Evolutionary conservation across 495 filamentous ascomycete species (phyloP).

Genomic region (Amphirosellinia nigrospora): DNA sequence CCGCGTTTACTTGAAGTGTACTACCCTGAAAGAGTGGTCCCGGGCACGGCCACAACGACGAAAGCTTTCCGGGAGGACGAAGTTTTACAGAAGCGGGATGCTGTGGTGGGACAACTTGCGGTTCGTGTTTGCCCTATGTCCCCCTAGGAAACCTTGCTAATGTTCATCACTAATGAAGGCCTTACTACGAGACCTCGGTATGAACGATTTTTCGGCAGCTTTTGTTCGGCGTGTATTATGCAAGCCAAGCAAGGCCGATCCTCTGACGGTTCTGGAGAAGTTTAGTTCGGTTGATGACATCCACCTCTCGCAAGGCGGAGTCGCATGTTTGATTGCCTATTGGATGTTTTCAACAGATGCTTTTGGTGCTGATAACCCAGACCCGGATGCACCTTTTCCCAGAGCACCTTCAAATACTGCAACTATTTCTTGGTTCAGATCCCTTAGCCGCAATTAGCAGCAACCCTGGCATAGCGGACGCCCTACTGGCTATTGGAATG

Average conservation of each 20-base stretch:
- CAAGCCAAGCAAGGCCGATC: constrained; percentile 40
- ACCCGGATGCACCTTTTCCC: constrained; percentile 67
- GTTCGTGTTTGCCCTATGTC: constrained; percentile 52
- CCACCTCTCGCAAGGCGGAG: constrained; percentile 73
- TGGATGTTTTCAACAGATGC: constrained; percentile 59
- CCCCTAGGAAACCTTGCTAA: neutral
- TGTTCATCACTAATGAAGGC: constrained; percentile 53
- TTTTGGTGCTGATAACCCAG: constrained; percentile 54
- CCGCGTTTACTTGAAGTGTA: constrained; percentile 76
- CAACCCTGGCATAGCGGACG: constrained; percentile 52
- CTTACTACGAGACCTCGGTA: constrained; percentile 71
- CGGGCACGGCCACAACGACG: constrained; percentile 61
- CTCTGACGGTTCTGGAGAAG: constrained; percentile 48
- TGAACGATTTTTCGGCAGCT: constrained; percentile 40
- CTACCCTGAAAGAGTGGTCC: constrained; percentile 64
- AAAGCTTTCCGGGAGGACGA: constrained; percentile 68
- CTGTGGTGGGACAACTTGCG: constrained; percentile 76
- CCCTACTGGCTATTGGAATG: constrained; percentile 56
- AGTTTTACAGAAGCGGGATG: constrained; percentile 66
- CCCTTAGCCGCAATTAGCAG: constrained; percentile 42
- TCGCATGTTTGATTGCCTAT: constrained; percentile 66
- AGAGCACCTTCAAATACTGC: constrained; percentile 63
- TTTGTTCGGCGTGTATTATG: constrained; percentile 42
- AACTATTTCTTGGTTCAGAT: constrained; percentile 63
- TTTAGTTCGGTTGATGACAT: constrained; percentile 65